Base-by-base conservation (phyloP, 306 rosid genomes). In the Carpinus fangiana region DNA sequence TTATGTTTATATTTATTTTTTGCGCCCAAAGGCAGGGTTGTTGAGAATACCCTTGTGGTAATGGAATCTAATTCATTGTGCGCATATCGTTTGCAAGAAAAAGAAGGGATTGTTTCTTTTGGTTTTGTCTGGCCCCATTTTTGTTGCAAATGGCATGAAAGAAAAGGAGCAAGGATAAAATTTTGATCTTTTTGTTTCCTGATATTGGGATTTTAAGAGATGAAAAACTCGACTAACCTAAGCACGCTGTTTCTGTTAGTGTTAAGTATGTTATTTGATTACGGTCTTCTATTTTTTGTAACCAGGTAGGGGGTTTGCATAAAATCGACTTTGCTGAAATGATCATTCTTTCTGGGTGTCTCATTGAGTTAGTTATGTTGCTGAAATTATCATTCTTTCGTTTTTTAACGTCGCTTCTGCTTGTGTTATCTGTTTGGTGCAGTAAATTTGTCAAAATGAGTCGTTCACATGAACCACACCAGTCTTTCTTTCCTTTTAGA, bases 401-500 rank as follows among this genome's bases (percentile, higher is more conserved):
- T 41, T 41, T 38, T 38, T 41, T 41, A 41, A 41, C 8, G 0
- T 41, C 45, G 6, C 45, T 5, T 79, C 68, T 83, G 47, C 61
- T 53, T 14, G 64, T 2, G 41, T 46, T 13, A 77, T 10, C 11
- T 79, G 7, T 17, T 78, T 73, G 60, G 75, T 78, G 80, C 86
- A 89, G 96, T 56, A 3, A 62, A 78, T 69, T 55, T 5, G 52
- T 72, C 41, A 21, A 43, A 64, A 93, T 93, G 98, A 88, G 96
- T 77, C 89, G 86, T 70, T 80, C 97, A 78, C 92, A 89, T 73
- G 93, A 80, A 4, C 93, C 91, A 26, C 96, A 86, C 48, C 79
- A 93, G 21, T 81, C 89, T 5, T 87, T 91, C 85, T 93, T 92
- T 78, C 88, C 86, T 34, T 93, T 91, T 57, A 96, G 97, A 75